Evolutionary conservation across 495 filamentous ascomycete genomes (phyloP), one percentile per base, ranked within the genome.

Genomic region (Aspergillus saccharolyticus): DNA sequence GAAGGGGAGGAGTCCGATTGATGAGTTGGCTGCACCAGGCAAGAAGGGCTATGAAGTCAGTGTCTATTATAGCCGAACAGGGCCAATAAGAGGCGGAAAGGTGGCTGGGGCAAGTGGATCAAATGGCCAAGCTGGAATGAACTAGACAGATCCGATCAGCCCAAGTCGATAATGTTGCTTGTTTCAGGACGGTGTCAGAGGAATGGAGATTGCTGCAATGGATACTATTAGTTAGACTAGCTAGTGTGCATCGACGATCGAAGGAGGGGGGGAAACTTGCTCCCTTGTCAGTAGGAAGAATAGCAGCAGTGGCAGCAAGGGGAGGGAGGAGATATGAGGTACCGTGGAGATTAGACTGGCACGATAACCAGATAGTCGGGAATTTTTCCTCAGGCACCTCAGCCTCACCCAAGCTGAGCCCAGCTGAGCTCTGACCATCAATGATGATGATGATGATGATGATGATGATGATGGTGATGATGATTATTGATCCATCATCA

Each of bases 81-180:
- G 48, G 63, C 63, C 63, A 65, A 65, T 65, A 21, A 60, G 54
- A 48, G 44, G 33, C 18, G 15, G 51, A 47, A 48, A 28, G 59
- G 63, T 65, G 63, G 60, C 63, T 65, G 59, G 63, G 62, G 54
- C 33, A 43, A 33, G 28, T 47, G 52, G 51, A 54, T 52, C 55
- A 39, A 33, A 44, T n/a, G n/a, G 45, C 51, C 33, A 39, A 39
- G 33, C 33, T 58, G 52, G 53, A 58, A 52, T 45, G 46, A 39
- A 45, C 50, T 58, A 55, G 55, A 50, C 43, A 56, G 55, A 58
- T 62, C 48, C 19, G 30, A 47, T 45, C 20, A 43, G 53, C 17
- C 51, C 44, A 45, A 56, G 22, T 25, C n/a, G 47, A 50, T 50
- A n/a, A n/a, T 28, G 47, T 28, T 50, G 16, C 21, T 30, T 30